Base-by-base conservation (phyloP, 345 rosid species). In the Angophora floribunda region DNA sequence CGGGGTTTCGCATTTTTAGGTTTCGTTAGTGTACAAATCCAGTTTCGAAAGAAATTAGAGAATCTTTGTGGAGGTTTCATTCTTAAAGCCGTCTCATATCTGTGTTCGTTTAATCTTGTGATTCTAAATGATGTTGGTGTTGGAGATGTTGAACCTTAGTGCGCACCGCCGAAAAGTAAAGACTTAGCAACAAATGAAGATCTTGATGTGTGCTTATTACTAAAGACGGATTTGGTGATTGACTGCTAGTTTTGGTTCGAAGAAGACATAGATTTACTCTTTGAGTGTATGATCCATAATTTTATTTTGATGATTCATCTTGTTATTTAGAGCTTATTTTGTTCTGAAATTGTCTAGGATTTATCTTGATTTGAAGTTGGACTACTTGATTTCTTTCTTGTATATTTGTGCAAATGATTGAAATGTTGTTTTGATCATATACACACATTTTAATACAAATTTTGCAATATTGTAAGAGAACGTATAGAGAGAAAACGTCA, bases 1-100 rank as follows among this genome's bases (percentile, higher is more conserved):
- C 0, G 24, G 2, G 13, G 28, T 9, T 55, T 55, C 1, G 6
- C 28, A 21, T 55, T 55, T 12, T 21, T 8, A 0, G 6, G 5
- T 55, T 55, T 55, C 61, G 22, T 55, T 55, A 28, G 61, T 55
- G 61, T 28, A 22, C 24, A 9, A 55, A 12, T 55, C 28, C 21
- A 55, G 6, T 55, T 55, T 55, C 3, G 28, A 55, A 55, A 55
- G 61, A 55, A 5, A 22, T 55, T 2, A 0, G 22, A 55, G 6
- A 12, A 55, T 21, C 28, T 55, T 22, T 0, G 1, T 55, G 24
- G 24, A 55, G 61, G 4, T 55, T 22, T 22, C 13, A 22, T 1
- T 55, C 61, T 55, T 12, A 55, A 21, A 22, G 61, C 41, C 41
- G 61, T 55, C 61, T 51, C 0, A 55, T 9, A 55, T 55, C 21